Percentiles rank a stretch among this genome's conserved stretches.
phyloP scores from a whole-genome alignment of 2,329 filamentous ascomycete genomes.

The Aspergillus novofumigatus region DNA sequence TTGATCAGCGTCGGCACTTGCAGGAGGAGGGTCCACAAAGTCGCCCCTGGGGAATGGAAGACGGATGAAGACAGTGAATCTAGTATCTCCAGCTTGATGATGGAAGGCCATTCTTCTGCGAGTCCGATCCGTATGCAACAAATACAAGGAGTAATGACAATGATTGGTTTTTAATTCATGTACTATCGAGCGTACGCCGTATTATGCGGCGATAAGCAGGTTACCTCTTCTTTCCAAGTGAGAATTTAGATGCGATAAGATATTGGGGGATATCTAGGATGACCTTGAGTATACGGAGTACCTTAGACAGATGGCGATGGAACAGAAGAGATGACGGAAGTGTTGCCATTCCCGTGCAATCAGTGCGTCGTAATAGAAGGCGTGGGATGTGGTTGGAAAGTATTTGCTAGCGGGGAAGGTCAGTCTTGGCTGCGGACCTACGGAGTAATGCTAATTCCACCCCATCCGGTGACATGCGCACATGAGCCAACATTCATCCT shows the following conservation, averaged over 20 bases:
- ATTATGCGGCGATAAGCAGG: neutral
- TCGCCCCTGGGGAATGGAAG: slow-evolving; percentile 83
- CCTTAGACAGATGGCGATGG: neutral
- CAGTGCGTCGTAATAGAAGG: neutral
- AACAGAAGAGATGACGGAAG: neutral
- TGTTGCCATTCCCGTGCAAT: neutral
- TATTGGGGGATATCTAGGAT: neutral
- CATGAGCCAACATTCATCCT: neutral
- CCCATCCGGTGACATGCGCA: neutral
- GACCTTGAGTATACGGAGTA: neutral
- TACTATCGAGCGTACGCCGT: neutral
- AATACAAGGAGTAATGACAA: neutral
- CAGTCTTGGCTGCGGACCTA: neutral
- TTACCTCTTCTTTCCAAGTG: neutral
- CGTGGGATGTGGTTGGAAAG: neutral
- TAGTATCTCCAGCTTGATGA: slow-evolving; percentile 16
- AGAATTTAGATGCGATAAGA: neutral
- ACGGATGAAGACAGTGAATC: slow-evolving; percentile 73
- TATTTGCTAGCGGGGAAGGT: neutral
- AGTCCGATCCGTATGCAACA: neutral
- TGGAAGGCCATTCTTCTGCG: slow-evolving; percentile 9
- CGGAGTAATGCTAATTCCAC: neutral
- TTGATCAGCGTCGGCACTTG: slow-evolving; percentile 40
- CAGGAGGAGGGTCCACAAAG: slow-evolving; percentile 86
- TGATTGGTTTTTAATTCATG: neutral